Conservation (phyloP, 2,329 filamentous ascomycete genomes). For the Fusarium proliferatum region DNA sequence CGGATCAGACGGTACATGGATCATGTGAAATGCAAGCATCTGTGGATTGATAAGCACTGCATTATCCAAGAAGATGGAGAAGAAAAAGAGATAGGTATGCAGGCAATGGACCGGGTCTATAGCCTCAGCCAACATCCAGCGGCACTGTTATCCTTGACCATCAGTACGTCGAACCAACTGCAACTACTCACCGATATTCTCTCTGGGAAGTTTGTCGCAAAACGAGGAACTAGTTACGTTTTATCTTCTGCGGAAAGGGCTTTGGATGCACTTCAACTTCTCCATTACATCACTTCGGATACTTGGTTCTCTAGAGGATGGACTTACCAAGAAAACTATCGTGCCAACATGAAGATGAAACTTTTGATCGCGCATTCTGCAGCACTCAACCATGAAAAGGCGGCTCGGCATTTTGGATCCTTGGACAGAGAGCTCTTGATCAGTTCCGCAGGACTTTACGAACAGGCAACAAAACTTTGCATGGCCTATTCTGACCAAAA, state of each 20-base stretch:
- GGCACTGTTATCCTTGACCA: fast-evolving
- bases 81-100: neutral
- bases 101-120: neutral
- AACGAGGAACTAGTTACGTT: fast-evolving
- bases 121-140: neutral
- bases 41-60: neutral
- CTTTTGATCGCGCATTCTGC: neutral
- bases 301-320: neutral
- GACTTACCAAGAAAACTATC: neutral
- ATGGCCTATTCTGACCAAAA: neutral
- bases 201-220: neutral
- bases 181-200: fast-evolving
- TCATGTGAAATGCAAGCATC: fast-evolving
- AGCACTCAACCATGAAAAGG: fast-evolving
- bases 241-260: fast-evolving
- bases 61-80: neutral
- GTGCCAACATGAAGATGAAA: neutral
- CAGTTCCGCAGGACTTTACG: neutral
- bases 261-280: neutral
- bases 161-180: fast-evolving
- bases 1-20: neutral
- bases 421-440: neutral
- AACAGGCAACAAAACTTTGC: neutral
- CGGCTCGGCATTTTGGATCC: neutral
- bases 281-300: neutral